Evolutionary conservation across 306 rosid genomes (phyloP), one percentile per base, ranked within the genome.

Genomic region (Sechiopsis laciniata): DNA sequence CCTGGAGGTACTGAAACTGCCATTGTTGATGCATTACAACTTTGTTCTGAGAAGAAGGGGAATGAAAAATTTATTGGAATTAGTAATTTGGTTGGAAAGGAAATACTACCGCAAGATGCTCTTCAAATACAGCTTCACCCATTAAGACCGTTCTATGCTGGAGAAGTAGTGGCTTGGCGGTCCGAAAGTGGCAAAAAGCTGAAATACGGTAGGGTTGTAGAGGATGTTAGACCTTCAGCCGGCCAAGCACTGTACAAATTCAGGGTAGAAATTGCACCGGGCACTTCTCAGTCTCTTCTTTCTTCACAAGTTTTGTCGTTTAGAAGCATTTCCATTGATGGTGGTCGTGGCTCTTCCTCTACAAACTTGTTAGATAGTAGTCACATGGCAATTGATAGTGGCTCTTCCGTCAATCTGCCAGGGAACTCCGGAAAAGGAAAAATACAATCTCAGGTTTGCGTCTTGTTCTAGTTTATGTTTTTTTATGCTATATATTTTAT

Each of bases 161-260:
- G 94, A 65, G 98, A 93, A 87, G 84, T 93, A 84, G 98, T 93
- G 72, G 98, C 98, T 65, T 93, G 98, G 98, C 93, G 96, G 26
- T 84, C 89, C 72, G 90, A 90, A 82, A 89, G 80, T 52, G 98
- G 98, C 76, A 96, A 93, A 76, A 93, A 93, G 85, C 83, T 93
- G 55, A 90, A 87, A 75, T 93, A 93, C 75, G 98, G 98, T 42
- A 87, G 83, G 72, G 89, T 93, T 61, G 85, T 85, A 17, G 96
- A 88, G 83, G 89, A 93, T 80, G 96, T 90, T 59, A 87, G 96
- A 61, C 92, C 98, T 55, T 77, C 89, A 65, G 90, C 97, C 19
- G 98, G 97, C 81, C 98, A 93, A 86, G 92, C 96, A 74, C 78
- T 93, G 67, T 90, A 93, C 83, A 90, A 85, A 85, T 83, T 93